Evolutionary conservation across 1,139 yeast genomes (phyloP).

Genomic region (Hanseniaspora gamundiae): DNA sequence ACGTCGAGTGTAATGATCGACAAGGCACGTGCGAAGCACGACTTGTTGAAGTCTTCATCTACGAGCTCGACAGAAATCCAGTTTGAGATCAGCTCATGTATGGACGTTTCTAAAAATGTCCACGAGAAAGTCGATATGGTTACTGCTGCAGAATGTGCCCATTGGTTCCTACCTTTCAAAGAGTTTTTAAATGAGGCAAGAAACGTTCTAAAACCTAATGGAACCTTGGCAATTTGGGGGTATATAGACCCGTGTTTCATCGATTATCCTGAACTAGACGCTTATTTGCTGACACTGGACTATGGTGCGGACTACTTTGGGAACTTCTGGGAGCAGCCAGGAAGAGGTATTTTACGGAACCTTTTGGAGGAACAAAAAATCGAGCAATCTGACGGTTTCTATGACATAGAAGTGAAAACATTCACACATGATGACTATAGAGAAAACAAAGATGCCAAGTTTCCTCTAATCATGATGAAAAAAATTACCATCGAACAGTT

Average conservation of each 20-base stretch:
- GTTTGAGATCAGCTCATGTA: slow-evolving; percentile 10
- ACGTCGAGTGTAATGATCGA: slow-evolving; percentile 52
- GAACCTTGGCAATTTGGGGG: slow-evolving; percentile 70
- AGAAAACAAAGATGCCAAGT: slow-evolving; percentile 9
- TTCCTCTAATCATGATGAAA: slow-evolving; percentile 32
- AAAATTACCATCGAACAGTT: slow-evolving; percentile 34
- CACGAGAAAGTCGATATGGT: slow-evolving; percentile 40
- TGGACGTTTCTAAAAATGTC: slow-evolving; percentile 10
- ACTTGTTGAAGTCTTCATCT: slow-evolving; percentile 12
- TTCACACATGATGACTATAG: slow-evolving; percentile 27
- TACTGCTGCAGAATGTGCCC: slow-evolving; percentile 69
- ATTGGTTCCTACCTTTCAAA: slow-evolving; percentile 55
- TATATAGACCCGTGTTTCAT: slow-evolving; percentile 55
- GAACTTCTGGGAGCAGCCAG: slow-evolving; percentile 67
- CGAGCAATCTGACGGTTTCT: slow-evolving; percentile 28
- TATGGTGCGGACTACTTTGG: slow-evolving; percentile 43
- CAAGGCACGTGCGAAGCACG: slow-evolving; percentile 27
- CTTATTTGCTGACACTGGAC: slow-evolving; percentile 25
- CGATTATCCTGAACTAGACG: slow-evolving; percentile 29
- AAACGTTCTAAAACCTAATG: slow-evolving; percentile 41
- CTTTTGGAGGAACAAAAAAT: slow-evolving; percentile 35
- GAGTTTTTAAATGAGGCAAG: slow-evolving; percentile 39
- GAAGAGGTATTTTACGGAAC: slow-evolving; percentile 39
- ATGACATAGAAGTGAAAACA: slow-evolving; percentile 30
- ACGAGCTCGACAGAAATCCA: slow-evolving; percentile 21